Percentiles rank a stretch among this genome's conserved stretches.
phyloP scores from a whole-genome alignment of 768 basidiomycete genomes.

The Lenzites betulinus region DNA sequence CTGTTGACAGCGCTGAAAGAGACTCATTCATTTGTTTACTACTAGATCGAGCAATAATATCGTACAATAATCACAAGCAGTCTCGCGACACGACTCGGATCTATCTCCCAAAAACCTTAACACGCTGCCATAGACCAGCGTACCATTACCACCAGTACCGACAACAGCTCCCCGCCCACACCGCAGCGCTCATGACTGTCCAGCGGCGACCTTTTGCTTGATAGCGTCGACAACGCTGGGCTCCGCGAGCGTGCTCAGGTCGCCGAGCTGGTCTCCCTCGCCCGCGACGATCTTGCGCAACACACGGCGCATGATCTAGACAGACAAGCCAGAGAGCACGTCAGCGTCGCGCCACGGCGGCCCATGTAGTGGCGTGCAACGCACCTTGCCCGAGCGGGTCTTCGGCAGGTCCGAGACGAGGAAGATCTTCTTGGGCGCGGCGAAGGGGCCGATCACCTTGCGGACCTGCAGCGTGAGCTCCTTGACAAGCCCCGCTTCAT shows the following conservation, averaged over 20 bases:
- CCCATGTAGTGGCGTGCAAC: constrained; percentile 22
- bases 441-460: constrained; percentile 97
- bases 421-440: constrained; percentile 91
- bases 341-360: neutral
- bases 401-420: constrained; percentile 87
- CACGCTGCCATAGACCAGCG: neutral
- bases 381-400: constrained; percentile 91
- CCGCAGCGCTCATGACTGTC: neutral
- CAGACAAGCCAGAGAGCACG: neutral
- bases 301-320: constrained; percentile 89
- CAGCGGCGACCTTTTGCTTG: constrained; percentile 74
- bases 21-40: no score
- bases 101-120: neutral
- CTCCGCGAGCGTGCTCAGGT: constrained; percentile 91
- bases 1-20: no score
- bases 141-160: neutral
- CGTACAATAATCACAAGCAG: constrained; percentile 13
- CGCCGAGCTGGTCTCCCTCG: constrained; percentile 94
- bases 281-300: constrained; percentile 96
- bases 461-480: constrained; percentile 94
- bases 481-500: constrained; percentile 68
- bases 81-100: constrained; percentile 1
- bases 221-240: constrained; percentile 84
- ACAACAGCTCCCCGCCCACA: neutral
- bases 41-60: constrained; percentile 1